Base-by-base conservation (phyloP, 2,329 filamentous ascomycete genomes). In the Xylariaceae sp. region DNA sequence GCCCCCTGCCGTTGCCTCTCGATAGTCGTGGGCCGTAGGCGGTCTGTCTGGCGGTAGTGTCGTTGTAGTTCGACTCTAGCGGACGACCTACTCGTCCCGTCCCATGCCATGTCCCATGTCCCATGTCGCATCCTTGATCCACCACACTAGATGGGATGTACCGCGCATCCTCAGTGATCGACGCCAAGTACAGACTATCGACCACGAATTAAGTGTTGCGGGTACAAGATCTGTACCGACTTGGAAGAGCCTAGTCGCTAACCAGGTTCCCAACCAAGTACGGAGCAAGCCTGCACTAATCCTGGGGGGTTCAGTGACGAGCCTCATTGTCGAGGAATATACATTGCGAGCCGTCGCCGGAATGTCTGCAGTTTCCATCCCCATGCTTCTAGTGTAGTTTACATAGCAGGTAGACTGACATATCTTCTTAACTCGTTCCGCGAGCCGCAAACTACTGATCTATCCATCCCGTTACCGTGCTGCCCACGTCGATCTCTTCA, bases 21-120 rank as follows among this genome's bases (percentile, higher is more conserved):
- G 56, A 62, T 63, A 61, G 57, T 59, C 62, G 58, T 61, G 61
- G 56, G 55, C 59, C 58, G 54, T 61, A 65, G 63, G 62, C 60
- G 64, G 54, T 58, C 61, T 60, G 50, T 53, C 60, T 63, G 36
- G 32, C 16, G 61, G 60, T 65, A 64, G 7, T 41, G 10, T n/a
- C n/a, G 29, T 15, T 9, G 32, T 34, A 34, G 32, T 34, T n/a
- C n/a, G n/a, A n/a, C n/a, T n/a, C n/a, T 10, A 22, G 41, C 21
- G 37, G 15, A 29, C 64, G 56, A 60, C 54, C 53, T 67, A 63
- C 56, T 60, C 55, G 59, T 58, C 58, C 63, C 58, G 60, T 62
- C 54, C 49, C 45, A 7, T 30, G 29, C 10, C 29, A n/a, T n/a
- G n/a, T 30, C 29, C 29, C 32, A 9, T 34, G 32, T 34, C 32